Conservation (phyloP, 768 basidiomycete genomes). For the Crepidotus variabilis region DNA sequence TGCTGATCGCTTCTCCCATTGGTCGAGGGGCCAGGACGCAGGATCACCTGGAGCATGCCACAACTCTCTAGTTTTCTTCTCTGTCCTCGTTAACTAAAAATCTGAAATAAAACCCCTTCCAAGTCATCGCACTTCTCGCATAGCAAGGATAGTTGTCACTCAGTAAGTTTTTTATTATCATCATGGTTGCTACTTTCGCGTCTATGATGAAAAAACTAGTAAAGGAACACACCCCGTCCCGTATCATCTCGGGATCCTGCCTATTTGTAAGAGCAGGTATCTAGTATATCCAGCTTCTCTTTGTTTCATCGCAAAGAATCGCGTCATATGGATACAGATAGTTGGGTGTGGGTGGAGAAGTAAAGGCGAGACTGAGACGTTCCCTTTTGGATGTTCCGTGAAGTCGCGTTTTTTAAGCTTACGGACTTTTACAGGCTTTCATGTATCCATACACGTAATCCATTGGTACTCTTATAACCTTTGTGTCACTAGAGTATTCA, state of each 20-base stretch:
- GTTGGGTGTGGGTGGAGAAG: conserved; percentile 72
- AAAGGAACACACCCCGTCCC: conserved; percentile 75
- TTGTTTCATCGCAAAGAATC: conserved; percentile 18
- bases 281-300: conserved; percentile 6
- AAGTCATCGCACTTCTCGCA: too few species aligned
- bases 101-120: too few species aligned
- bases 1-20: conserved; percentile 86
- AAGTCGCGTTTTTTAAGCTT: background rate
- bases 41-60: conserved; percentile 87
- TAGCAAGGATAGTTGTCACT: too few species aligned
- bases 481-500: too few species aligned
- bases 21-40: conserved; percentile 89
- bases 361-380: conserved; percentile 88
- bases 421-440: too few species aligned
- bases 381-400: background rate
- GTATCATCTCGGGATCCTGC: conserved; percentile 15
- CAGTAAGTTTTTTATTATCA: background rate
- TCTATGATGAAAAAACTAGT: conserved; percentile 86
- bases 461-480: too few species aligned
- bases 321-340: background rate
- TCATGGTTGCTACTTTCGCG: conserved; percentile 14
- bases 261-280: conserved; percentile 14
- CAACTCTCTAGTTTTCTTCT: conserved; percentile 31
- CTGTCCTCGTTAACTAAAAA: too few species aligned
- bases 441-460: too few species aligned